Evolutionary conservation across 495 filamentous ascomycete genomes (phyloP).

Genomic region (Hyaloscypha variabilis): DNA sequence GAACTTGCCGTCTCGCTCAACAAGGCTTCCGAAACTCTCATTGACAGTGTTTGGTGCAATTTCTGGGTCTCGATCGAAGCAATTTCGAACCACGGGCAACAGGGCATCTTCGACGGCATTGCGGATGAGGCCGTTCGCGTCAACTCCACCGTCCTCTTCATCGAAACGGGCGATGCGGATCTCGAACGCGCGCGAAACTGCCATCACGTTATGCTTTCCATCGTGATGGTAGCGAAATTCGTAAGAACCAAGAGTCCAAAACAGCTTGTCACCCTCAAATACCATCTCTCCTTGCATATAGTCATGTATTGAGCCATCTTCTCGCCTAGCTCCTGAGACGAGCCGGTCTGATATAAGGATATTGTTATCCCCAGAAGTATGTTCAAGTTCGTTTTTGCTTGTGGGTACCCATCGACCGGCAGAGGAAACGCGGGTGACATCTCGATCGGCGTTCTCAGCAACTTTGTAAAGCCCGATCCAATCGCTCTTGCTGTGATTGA

Average conservation of each 20-base stretch:
- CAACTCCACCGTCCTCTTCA: constrained; percentile 58
- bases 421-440: constrained; percentile 79
- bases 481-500: constrained; percentile 89
- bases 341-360: constrained; percentile 69
- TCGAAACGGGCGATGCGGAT: constrained; percentile 80
- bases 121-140: constrained; percentile 51
- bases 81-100: constrained; percentile 82
- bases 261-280: constrained; percentile 91
- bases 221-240: constrained; percentile 98
- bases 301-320: constrained; percentile 52
- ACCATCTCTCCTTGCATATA: constrained; percentile 76
- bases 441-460: constrained; percentile 85
- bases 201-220: constrained; percentile 94
- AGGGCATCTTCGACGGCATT: constrained; percentile 73
- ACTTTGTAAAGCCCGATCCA: constrained; percentile 97
- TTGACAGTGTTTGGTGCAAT: constrained; percentile 81
- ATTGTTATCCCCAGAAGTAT: constrained; percentile 73
- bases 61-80: constrained; percentile 89
- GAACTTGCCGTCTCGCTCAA: constrained; percentile 86
- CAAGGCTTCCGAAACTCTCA: constrained; percentile 79
- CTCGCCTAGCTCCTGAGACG: constrained; percentile 43
- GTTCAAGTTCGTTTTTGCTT: constrained; percentile 75
- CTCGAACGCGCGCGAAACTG: constrained; percentile 91
- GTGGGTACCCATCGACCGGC: constrained; percentile 90
- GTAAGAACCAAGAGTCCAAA: constrained; percentile 94